These are phyloP conservation scores for Hyaloscypha hepaticicola DNA, from an alignment of 495 filamentous ascomycete genomes.

Conservation along the genomic window DNA sequence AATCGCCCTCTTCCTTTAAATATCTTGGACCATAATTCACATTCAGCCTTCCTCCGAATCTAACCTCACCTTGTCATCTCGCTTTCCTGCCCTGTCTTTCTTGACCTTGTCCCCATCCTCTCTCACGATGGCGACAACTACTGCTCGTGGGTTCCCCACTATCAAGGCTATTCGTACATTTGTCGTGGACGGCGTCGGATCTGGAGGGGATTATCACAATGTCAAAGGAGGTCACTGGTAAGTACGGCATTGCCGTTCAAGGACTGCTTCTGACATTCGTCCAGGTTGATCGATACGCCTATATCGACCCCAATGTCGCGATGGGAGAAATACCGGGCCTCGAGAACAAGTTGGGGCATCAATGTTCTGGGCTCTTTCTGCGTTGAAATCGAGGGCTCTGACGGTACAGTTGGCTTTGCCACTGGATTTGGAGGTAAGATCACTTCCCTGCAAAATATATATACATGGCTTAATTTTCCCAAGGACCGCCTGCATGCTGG, in stretches of 20 bases:
- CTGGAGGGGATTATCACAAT: conserved; percentile 92
- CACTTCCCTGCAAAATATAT: background rate
- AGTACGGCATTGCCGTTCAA: conserved; percentile 11
- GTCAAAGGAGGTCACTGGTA: conserved; percentile 87
- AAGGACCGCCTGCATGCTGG: conserved; percentile 86
- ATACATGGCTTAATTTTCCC: background rate
- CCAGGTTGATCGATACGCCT: conserved; percentile 78
- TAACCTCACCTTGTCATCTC: background rate
- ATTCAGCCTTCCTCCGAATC: background rate
- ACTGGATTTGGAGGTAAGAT: conserved; percentile 80
- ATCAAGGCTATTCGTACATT: conserved; percentile 82
- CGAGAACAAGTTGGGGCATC: conserved; percentile 91
- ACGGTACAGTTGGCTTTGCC: conserved; percentile 88
- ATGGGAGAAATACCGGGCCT: conserved; percentile 83
- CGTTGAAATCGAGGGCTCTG: conserved; percentile 83
- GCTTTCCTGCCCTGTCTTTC: background rate
- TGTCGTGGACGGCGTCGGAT: conserved; percentile 82
- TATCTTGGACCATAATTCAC: background rate
- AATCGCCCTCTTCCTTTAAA: background rate
- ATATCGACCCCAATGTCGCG: conserved; percentile 89
- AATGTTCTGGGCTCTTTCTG: conserved; percentile 93
- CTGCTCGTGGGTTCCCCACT: conserved; percentile 54
- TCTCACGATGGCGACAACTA: conserved; percentile 37
- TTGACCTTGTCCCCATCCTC: background rate
- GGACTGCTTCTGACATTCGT: background rate